Percentiles rank a stretch among this genome's conserved stretches.
phyloP scores from a whole-genome alignment of 1,139 yeast genomes.

The Pichia sp. region DNA sequence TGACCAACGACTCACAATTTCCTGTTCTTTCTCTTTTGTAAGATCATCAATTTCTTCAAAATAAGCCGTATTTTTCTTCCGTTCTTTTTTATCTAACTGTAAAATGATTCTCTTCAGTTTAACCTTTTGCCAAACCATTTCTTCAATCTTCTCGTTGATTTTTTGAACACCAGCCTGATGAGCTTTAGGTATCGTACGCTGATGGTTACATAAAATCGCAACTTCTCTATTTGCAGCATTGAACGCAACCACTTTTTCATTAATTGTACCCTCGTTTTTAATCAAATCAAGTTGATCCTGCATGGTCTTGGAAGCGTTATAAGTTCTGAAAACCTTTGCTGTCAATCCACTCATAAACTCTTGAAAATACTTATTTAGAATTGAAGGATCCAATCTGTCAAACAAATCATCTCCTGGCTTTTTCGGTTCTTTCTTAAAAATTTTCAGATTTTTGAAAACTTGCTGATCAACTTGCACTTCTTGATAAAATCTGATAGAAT shows the following conservation, averaged over 20 bases:
- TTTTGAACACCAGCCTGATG: slow-evolving; percentile 77
- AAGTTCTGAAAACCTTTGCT: slow-evolving; percentile 96
- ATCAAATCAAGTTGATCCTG: slow-evolving; percentile 86
- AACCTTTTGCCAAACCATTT: slow-evolving; percentile 76
- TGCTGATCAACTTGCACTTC: slow-evolving; percentile 87
- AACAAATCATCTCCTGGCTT: slow-evolving; percentile 88
- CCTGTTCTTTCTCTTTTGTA: slow-evolving; percentile 51
- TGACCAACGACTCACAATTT: slow-evolving; percentile 46
- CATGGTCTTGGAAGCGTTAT: slow-evolving; percentile 94
- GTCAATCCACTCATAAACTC: slow-evolving; percentile 89
- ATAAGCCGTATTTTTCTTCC: slow-evolving; percentile 45
- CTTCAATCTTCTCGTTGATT: slow-evolving; percentile 68
- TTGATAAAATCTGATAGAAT: slow-evolving; percentile 85
- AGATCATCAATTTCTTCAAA: slow-evolving; percentile 70
- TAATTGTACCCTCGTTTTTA: slow-evolving; percentile 75
- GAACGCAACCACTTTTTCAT: slow-evolving; percentile 78
- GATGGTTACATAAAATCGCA: slow-evolving; percentile 95
- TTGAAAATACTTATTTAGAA: slow-evolving; percentile 80
- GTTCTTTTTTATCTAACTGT: slow-evolving; percentile 48
- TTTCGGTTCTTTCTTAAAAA: slow-evolving; percentile 83
- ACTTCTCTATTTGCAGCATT: slow-evolving; percentile 95
- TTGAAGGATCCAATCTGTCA: slow-evolving; percentile 79
- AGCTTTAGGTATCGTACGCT: slow-evolving; percentile 79
- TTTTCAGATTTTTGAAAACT: slow-evolving; percentile 79
- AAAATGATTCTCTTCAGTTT: slow-evolving; percentile 66